Evolutionary conservation across 495 filamentous ascomycete species (phyloP).

Genomic region (Xanthoparmelia taractica): DNA sequence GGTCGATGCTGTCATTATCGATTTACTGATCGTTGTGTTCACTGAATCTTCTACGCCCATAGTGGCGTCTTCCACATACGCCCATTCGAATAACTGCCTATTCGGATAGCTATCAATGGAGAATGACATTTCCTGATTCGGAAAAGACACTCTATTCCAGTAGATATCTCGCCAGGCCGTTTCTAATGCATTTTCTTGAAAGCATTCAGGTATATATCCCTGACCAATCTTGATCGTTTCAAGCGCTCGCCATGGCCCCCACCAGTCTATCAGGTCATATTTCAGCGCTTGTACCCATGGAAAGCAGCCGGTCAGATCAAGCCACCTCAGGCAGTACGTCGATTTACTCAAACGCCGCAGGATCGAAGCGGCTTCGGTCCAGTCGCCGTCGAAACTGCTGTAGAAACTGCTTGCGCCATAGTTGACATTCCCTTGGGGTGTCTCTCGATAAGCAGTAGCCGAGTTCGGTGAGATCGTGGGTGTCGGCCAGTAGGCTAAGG

Average conservation of each 20-base stretch:
- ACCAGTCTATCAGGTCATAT: conserved; percentile 29
- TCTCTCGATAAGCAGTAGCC: conserved; percentile 42
- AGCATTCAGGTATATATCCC: conserved; percentile 14
- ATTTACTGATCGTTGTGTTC: neutral
- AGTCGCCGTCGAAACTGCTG: conserved; percentile 58
- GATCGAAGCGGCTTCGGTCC: conserved; percentile 59
- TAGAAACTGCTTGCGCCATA: conserved; percentile 61
- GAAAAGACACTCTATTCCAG: neutral
- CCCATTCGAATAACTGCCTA: neutral
- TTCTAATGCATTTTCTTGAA: neutral
- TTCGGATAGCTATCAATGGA: neutral
- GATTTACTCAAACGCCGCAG: conserved; percentile 58
- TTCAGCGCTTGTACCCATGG: conserved; percentile 62
- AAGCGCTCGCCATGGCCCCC: conserved; percentile 19
- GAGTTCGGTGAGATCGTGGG: conserved; percentile 60
- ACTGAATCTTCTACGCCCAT: neutral
- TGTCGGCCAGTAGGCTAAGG: conserved; percentile 71
- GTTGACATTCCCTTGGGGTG: conserved; percentile 42
- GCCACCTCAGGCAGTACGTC: conserved; percentile 65
- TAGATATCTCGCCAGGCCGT: neutral
- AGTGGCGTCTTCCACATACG: neutral
- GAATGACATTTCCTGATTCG: neutral
- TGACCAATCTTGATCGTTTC: conserved; percentile 20
- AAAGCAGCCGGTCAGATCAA: conserved; percentile 72
- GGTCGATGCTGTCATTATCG: neutral